phyloP scores from a whole-genome alignment of 208 protist genomes.

The Trypanosomatidae sp. region DNA sequence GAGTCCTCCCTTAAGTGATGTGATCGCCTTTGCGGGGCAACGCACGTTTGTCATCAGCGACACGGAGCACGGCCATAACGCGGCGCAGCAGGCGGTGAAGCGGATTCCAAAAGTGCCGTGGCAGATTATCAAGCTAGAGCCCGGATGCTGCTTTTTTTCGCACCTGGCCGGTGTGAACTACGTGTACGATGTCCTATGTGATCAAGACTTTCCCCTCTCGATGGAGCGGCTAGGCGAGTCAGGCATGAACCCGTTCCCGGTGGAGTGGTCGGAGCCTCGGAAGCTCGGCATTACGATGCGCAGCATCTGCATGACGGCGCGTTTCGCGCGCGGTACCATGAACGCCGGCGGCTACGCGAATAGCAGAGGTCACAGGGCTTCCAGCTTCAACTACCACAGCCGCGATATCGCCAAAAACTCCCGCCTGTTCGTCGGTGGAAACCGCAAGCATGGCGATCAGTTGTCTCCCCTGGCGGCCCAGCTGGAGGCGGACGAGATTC shows the following conservation, averaged over 20 bases:
- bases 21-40: slow-evolving; percentile 72
- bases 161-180: slow-evolving; percentile 71
- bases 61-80: slow-evolving; percentile 52
- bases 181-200: slow-evolving; percentile 88
- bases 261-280: slow-evolving; percentile 85
- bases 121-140: slow-evolving; percentile 78
- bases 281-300: slow-evolving; percentile 86
- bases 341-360: slow-evolving; percentile 75
- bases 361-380: slow-evolving; percentile 47
- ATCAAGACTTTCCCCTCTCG: slow-evolving; percentile 82
- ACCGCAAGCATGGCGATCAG: slow-evolving; percentile 59
- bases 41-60: slow-evolving; percentile 74
- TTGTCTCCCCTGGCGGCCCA: slow-evolving; percentile 66
- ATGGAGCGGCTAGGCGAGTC: slow-evolving; percentile 79
- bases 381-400: slow-evolving; percentile 68
- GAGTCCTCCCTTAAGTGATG: slow-evolving; percentile 74
- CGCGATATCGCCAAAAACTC: slow-evolving; percentile 55
- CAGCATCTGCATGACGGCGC: slow-evolving; percentile 76
- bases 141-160: slow-evolving; percentile 70
- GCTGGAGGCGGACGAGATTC: slow-evolving; percentile 69
- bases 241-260: slow-evolving; percentile 88
- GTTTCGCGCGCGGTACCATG: slow-evolving; percentile 77
- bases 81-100: slow-evolving; percentile 41
- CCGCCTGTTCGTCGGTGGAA: slow-evolving; percentile 62
- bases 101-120: slow-evolving; percentile 57